Evolutionary conservation across 2,329 filamentous ascomycete genomes (phyloP).

Genomic region (Amesomyces nigricolor): DNA sequence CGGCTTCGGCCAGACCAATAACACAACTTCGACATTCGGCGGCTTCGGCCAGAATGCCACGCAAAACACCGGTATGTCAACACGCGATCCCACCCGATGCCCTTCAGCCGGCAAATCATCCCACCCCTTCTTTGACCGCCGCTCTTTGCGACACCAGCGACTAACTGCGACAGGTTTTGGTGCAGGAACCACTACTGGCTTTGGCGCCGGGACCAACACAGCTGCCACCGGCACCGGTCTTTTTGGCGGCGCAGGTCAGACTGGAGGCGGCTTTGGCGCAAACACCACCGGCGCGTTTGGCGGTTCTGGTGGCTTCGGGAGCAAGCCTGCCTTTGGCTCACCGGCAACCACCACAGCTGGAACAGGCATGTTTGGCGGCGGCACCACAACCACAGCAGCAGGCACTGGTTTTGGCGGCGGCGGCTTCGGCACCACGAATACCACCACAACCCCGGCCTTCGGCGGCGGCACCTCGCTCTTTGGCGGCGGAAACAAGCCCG

Average conservation of each 20-base stretch:
- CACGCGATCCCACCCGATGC: conserved; percentile 10
- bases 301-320: conserved; percentile 27
- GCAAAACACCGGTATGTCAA: conserved; percentile 48
- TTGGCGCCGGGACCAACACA: conserved; percentile 36
- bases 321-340: conserved; percentile 50
- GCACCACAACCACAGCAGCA: conserved; percentile 15
- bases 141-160: conserved; percentile 12
- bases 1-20: conserved; percentile 54
- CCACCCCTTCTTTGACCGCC: background rate
- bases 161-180: conserved; percentile 38
- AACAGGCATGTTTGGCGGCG: conserved; percentile 26
- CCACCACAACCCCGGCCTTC: no score
- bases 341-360: background rate
- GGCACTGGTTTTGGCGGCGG: no score
- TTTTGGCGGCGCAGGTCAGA: conserved; percentile 36
- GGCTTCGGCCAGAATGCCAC: conserved; percentile 47
- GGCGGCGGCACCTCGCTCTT: conserved; percentile 42
- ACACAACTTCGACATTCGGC: conserved; percentile 47
- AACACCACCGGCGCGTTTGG: conserved; percentile 16
- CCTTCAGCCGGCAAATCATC: background rate
- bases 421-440: no score
- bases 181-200: conserved; percentile 31
- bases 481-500: conserved; percentile 43
- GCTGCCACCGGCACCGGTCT: conserved; percentile 37
- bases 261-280: conserved; percentile 24